Conservation (phyloP, 495 filamentous ascomycete species). For the Saxophila tyrrhenica region DNA sequence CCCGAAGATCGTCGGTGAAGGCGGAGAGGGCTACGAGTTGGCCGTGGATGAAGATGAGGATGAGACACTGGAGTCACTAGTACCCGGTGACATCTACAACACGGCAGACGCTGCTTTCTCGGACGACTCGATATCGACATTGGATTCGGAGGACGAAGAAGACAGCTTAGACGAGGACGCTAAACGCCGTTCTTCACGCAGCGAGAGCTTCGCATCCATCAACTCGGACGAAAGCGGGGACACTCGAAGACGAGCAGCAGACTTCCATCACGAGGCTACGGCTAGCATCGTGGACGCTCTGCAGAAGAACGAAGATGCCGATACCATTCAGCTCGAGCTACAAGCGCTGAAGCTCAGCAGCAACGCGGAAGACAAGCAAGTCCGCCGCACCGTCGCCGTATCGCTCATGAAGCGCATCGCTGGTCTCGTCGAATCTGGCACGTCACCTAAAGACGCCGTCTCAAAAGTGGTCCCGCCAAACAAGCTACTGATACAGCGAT, state of each 20-base stretch:
- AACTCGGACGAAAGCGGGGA: conserved; percentile 45
- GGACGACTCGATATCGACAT: conserved; percentile 64
- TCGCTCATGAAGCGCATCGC: conserved; percentile 74
- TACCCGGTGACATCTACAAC: conserved; percentile 49
- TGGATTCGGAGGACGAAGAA: conserved; percentile 40
- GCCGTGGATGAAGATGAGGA: conserved; percentile 39
- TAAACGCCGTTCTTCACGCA: conserved; percentile 5
- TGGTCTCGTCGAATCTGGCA: conserved; percentile 51
- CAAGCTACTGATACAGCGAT: conserved; percentile 45
- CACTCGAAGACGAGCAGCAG: conserved; percentile 37
- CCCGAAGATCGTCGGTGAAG: conserved; percentile 41
- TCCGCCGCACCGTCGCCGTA: conserved; percentile 72
- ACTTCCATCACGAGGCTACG: conserved; percentile 82
- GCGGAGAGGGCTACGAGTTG: conserved; percentile 44
- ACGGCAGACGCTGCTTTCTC: conserved; percentile 55
- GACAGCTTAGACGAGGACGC: conserved; percentile 10
- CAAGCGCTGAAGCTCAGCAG: conserved; percentile 77
- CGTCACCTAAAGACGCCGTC: conserved; percentile 49
- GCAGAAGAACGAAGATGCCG: conserved; percentile 59
- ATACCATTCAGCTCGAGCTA: conserved; percentile 80
- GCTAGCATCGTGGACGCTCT: conserved; percentile 74
- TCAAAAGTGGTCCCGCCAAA: conserved; percentile 46
- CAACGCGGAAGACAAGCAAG: conserved; percentile 77
- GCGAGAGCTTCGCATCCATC: conserved; percentile 42
- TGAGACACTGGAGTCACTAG: conserved; percentile 21